Conservation (phyloP, 2,329 filamentous ascomycete genomes). For the Curvularia sp. region DNA sequence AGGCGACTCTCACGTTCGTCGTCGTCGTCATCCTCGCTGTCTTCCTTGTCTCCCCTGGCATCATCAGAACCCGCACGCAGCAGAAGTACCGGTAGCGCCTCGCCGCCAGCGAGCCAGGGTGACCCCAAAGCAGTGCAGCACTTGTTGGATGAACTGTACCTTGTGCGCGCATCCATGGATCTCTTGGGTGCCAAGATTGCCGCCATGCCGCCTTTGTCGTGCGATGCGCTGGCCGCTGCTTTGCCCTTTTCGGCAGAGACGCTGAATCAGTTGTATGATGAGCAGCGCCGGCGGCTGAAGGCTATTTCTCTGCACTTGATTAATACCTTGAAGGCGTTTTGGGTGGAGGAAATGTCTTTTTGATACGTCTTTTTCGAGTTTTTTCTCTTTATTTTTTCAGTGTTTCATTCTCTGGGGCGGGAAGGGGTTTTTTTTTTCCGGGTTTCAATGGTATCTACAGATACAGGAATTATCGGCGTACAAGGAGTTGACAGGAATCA, state of each 20-base stretch:
- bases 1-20: background rate
- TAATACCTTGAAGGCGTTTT: slow-evolving; percentile 1
- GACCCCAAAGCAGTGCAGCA: background rate
- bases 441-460: no score
- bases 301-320: background rate
- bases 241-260: background rate
- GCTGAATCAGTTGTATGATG: background rate
- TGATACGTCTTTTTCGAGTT: no score
- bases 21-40: background rate
- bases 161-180: background rate
- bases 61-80: background rate
- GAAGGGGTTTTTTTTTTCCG: background rate
- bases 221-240: background rate
- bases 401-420: background rate
- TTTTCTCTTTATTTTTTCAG: background rate
- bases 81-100: background rate
- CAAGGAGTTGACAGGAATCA: no score
- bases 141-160: background rate
- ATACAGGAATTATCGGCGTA: no score
- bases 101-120: background rate
- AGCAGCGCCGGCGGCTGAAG: background rate
- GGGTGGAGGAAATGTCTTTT: background rate
- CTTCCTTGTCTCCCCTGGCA: background rate
- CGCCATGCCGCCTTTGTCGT: background rate
- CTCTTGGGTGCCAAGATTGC: background rate